Base-by-base conservation (phyloP, 371 early-diverging fungal genomes). In the Mucor velutinosus region DNA sequence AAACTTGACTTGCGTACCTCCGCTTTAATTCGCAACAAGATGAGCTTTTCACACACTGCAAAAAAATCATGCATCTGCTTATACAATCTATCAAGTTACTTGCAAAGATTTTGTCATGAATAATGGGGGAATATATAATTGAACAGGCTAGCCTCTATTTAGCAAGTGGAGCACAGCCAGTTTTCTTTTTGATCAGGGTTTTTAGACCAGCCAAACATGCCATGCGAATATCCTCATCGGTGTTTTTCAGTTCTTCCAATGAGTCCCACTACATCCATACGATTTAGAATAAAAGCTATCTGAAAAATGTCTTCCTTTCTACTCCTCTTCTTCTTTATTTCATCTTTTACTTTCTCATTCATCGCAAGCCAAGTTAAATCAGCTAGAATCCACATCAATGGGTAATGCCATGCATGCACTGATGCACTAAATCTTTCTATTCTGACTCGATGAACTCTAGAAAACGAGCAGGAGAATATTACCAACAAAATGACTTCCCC, bases 181-280 rank as follows among this genome's bases (percentile, higher is more conserved):
- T 6, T n/a, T 45, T 45, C 45, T 45, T 7, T 45, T 45, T 37
- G 14, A 37, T 37, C 14, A 37, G 14, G 14, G 14, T 14, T 37
- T 37, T 37, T n/a, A 19, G 45, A 51, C 51, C 51, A 51, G 25
- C 51, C 51, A 51, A 51, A 51, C 51, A 51, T 51, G 51, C 51
- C 51, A 51, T 45, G 45, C 45, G 45, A 45, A 45, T 14, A 45
- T 45, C 19, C 19, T 51, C 3, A 23, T 51, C 51, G 51, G 51
- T 51, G 51, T 51, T 51, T 4, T 14, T 51, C 21, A 25, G 23
- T 27, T 23, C 53, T 62, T 33, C 51, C 51, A 62, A 25, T 49
- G 7, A 37, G 25, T 53, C 12, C 25, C 53, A 12, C 27, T 62
- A 27, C 37, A 62, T 51, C 62, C 62, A 49, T 51, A 51, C 62